Conservation (phyloP, 768 basidiomycete genomes). For the Rubroboletus satanas region DNA sequence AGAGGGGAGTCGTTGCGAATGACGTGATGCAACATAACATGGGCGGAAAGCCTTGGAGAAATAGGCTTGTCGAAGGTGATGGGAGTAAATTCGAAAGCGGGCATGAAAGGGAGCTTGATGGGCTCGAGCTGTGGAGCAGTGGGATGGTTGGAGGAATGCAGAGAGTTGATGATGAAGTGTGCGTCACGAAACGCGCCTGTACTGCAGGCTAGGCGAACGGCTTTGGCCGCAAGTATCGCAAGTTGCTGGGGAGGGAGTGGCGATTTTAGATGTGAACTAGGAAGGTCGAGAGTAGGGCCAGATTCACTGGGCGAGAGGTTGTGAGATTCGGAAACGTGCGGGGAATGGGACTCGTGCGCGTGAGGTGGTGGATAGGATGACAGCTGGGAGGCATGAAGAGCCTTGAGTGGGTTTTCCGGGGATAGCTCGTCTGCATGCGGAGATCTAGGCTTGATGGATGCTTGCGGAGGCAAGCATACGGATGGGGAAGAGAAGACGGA, state of each 20-base stretch:
- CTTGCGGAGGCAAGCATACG: slow-evolving; percentile 1
- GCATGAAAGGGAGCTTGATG: slow-evolving; percentile 23
- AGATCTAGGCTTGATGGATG: slow-evolving; percentile 1
- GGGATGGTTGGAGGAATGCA: slow-evolving; percentile 41
- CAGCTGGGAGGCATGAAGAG: background rate
- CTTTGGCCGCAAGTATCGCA: slow-evolving; percentile 42
- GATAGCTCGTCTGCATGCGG: background rate
- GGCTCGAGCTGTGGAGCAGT: slow-evolving; percentile 1
- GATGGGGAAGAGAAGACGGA: slow-evolving; percentile 7
- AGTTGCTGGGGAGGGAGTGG: slow-evolving; percentile 7
- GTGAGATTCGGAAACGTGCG: background rate
- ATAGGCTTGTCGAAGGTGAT: slow-evolving; percentile 48
- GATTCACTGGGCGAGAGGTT: background rate
- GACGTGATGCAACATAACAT: slow-evolving; percentile 62
- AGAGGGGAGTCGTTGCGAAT: slow-evolving; percentile 47
- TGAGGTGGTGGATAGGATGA: background rate
- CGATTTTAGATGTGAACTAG: background rate
- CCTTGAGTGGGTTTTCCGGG: background rate
- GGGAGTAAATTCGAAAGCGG: slow-evolving; percentile 34
- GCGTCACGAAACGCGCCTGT: slow-evolving; percentile 48
- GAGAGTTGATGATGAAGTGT: slow-evolving; percentile 54
- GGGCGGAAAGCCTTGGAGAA: slow-evolving; percentile 58
- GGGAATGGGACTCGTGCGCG: background rate
- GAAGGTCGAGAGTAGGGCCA: background rate
- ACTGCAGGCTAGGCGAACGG: slow-evolving; percentile 45